Evolutionary conservation across 169 alveolate genomes (phyloP), one percentile per base, ranked within the genome.

Genomic region (Theileria orientalis): DNA sequence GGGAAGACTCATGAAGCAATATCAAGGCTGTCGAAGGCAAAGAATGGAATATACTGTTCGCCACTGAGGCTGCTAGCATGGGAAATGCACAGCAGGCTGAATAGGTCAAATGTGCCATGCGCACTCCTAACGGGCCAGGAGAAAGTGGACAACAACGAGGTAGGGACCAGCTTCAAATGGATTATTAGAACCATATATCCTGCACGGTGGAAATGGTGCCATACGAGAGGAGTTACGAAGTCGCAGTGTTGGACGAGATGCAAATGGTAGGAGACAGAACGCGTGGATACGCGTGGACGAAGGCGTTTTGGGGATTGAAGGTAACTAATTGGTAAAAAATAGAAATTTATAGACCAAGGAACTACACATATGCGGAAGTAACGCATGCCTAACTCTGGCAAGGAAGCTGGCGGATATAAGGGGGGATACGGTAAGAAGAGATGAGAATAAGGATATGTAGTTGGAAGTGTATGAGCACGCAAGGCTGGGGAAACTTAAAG

Each of bases 11-110:
- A 88, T 35, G 85, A 77, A 32, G 97, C 98, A 21, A 72, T 94
- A n/a, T 74, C 78, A 44, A 67, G 86, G 37, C 91, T 95, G 30
- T 54, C 60, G 74, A 73, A 66, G 56, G 89, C 98, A n/a, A 56
- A 80, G 19, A 82, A 86, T 0, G 98, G 98, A 23, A 83, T 91
- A 59, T 95, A 95, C 78, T 88, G 96, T 74, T 92, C 96, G 0
- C 98, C 98, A n/a, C 83, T 95, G 52, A 67, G 98, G 29, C 85
- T 95, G 46, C 86, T 95, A 46, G 98, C 98, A 37, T 85, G 94
- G 92, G 98, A 95, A 79, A 89, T 94, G 51, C 91, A 88, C 67
- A 88, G 77, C 56, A 87, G 83, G 64, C 85, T 95, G 35, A 72
- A 68, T 32, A 61, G 66, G 21, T 74, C 71, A 41, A 93, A 94